Evolutionary conservation across 768 basidiomycete genomes (phyloP).

Genomic region (Tubosaeta brunneosetosa): DNA sequence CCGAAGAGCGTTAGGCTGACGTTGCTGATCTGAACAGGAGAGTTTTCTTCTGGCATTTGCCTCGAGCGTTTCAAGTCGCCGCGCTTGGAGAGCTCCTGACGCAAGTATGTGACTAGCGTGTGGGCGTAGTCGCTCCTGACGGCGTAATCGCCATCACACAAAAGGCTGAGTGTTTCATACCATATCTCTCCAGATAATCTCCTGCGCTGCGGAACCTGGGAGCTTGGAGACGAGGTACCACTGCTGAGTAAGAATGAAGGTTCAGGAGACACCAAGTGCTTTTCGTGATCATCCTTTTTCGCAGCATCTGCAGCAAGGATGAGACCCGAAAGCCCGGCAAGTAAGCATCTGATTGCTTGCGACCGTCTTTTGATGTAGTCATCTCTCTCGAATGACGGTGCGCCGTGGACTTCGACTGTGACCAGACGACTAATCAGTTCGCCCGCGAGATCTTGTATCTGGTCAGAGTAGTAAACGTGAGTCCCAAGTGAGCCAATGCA

Average conservation of each 20-base stretch:
- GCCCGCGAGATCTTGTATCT: conserved; percentile 86
- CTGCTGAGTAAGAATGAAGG: conserved; percentile 26
- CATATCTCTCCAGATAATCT: conserved; percentile 78
- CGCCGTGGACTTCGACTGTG: conserved; percentile 62
- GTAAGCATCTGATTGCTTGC: conserved; percentile 64
- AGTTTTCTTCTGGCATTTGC: conserved; percentile 45
- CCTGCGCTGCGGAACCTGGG: conserved; percentile 51
- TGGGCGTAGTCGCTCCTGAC: conserved; percentile 75
- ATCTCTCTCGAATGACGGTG: conserved; percentile 38
- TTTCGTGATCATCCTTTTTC: conserved; percentile 21
- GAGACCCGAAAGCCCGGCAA: conserved; percentile 67
- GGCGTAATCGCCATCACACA: conserved; percentile 75
- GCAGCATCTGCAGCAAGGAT: conserved; percentile 54
- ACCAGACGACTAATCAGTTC: conserved; percentile 76
- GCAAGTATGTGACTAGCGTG: conserved; percentile 71
- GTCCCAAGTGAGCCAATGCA: conserved; percentile 82
- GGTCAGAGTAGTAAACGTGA: conserved; percentile 94
- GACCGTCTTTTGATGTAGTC: conserved; percentile 44
- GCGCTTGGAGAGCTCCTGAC: conserved; percentile 66
- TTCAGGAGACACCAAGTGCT: conserved; percentile 15
- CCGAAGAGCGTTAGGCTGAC: conserved; percentile 49
- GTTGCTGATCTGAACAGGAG: conserved; percentile 41
- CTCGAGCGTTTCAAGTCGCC: conserved; percentile 42
- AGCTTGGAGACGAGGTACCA: conserved; percentile 22
- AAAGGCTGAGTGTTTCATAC: conserved; percentile 83